Evolutionary conservation across 768 basidiomycete genomes (phyloP).

Genomic region (Tylopilus plumbeoviolaceoides): DNA sequence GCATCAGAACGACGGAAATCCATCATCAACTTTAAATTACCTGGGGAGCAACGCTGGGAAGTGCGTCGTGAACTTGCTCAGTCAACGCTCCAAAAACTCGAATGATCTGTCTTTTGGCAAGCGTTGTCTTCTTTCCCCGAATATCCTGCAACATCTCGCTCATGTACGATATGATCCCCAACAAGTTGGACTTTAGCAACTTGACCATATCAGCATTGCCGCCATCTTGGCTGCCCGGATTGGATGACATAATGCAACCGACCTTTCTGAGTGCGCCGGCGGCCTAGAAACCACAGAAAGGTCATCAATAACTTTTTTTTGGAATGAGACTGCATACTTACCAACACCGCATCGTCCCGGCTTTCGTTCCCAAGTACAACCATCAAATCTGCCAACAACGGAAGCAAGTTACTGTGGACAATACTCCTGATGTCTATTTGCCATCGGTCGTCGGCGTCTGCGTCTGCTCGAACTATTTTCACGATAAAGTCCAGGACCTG

Average conservation of each 20-base stretch:
- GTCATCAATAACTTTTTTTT: constrained; percentile 37
- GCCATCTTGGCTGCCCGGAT: constrained; percentile 25
- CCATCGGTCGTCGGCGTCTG: no score
- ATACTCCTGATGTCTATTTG: no score
- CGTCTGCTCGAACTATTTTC: no score
- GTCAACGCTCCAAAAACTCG: constrained; percentile 69
- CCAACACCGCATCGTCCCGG: constrained; percentile 38
- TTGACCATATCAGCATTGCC: constrained; percentile 41
- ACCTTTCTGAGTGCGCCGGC: constrained; percentile 44
- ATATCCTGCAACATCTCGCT: constrained; percentile 86
- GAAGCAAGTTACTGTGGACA: constrained; percentile 63
- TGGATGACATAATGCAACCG: constrained; percentile 28
- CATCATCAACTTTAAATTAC: no score
- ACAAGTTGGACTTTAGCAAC: no score
- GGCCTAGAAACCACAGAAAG: constrained; percentile 40
- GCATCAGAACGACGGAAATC: no score
- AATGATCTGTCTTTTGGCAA: constrained; percentile 72
- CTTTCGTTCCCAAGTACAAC: constrained; percentile 74
- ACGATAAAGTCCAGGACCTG: constrained; percentile 59
- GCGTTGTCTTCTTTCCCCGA: constrained; percentile 66
- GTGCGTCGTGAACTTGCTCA: no score
- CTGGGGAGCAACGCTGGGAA: no score
- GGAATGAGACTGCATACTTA: constrained; percentile 24
- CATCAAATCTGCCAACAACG: constrained; percentile 71
- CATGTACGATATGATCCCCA: constrained; percentile 74